Evolutionary conservation across 345 rosid species (phyloP).

Genomic region (Kandelia obovata): DNA sequence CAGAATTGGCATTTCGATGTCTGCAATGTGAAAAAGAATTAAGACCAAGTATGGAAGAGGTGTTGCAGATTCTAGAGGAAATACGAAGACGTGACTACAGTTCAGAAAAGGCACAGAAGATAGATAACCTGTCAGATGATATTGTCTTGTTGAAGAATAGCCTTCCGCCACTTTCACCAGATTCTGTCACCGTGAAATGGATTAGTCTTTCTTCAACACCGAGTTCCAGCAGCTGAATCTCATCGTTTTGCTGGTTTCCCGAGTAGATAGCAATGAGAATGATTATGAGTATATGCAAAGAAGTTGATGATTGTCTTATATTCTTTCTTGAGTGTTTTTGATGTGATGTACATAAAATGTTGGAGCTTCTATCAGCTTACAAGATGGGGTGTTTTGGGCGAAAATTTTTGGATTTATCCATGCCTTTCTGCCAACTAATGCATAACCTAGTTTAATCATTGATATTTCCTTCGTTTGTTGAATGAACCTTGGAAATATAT

Average conservation of each 20-base stretch:
- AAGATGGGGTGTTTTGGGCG: not conserved
- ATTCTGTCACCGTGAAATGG: constrained; percentile 52
- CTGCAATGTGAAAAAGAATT: constrained; percentile 60
- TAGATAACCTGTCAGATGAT: constrained; percentile 33
- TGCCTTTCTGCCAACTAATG: not conserved
- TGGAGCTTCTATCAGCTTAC: not conserved
- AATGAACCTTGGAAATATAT: not conserved
- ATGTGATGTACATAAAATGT: constrained; percentile 4
- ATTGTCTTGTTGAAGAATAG: constrained; percentile 41
- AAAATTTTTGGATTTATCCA: not conserved
- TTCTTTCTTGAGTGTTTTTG: not conserved
- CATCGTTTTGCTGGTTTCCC: not conserved
- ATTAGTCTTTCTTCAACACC: constrained; percentile 38
- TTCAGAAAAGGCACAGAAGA: constrained; percentile 18
- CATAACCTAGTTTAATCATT: not conserved
- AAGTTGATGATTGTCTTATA: not conserved
- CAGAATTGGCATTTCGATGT: constrained; percentile 82
- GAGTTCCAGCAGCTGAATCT: constrained; percentile 20
- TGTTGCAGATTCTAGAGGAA: constrained; percentile 38
- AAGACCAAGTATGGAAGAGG: constrained; percentile 70
- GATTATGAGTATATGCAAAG: not conserved
- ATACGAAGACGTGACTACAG: constrained; percentile 34
- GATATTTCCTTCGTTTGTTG: not conserved
- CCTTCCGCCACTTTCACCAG: constrained; percentile 37
- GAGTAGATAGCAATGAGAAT: not conserved